A percentile compares a stretch with the other conserved stretches of the same genome.
These are phyloP conservation scores for Hypericum perforatum DNA, from an alignment of 345 rosid species.

Conservation along the genomic window DNA sequence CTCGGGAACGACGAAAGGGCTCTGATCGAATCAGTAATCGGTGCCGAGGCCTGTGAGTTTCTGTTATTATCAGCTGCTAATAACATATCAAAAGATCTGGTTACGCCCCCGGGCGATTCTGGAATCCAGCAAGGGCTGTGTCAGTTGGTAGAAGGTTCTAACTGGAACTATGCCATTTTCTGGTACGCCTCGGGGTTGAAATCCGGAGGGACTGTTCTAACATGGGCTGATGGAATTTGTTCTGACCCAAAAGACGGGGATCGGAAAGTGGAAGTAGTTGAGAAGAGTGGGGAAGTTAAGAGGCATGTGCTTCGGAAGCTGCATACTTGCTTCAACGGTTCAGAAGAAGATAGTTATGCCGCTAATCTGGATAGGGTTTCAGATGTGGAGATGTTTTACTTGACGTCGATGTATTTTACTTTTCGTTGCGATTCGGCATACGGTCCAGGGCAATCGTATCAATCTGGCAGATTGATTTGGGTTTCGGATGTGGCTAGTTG, in stretches of 20 bases:
- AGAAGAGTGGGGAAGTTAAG: conserved; percentile 48
- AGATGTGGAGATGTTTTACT: conserved; percentile 65
- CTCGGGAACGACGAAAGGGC: conserved; percentile 59
- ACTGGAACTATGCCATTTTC: conserved; percentile 75
- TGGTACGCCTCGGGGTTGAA: conserved; percentile 50
- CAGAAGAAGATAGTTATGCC: conserved; percentile 31
- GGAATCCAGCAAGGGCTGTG: conserved; percentile 50
- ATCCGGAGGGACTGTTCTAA: conserved; percentile 58
- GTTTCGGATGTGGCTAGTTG: conserved; percentile 41
- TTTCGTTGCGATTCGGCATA: conserved; percentile 44
- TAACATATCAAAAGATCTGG: conserved; percentile 25
- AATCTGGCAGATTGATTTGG: conserved; percentile 62
- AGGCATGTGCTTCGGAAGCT: conserved; percentile 62
- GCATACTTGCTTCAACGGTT: conserved; percentile 39
- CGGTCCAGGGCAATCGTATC: conserved; percentile 53
- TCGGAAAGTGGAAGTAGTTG: conserved; percentile 26
- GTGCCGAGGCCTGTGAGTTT: conserved; percentile 63
- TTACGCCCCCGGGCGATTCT: conserved; percentile 41
- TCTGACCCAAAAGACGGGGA: conserved; percentile 29
- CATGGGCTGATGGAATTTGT: conserved; percentile 84
- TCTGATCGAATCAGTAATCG: conserved; percentile 65
- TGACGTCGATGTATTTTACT: conserved; percentile 53
- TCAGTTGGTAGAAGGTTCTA: conserved; percentile 54
- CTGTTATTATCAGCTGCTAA: conserved; percentile 48
- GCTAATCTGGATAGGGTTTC: conserved; percentile 39